These are phyloP conservation scores for Agastache rugosa DNA, from an alignment of 257 asterid genomes.

Conservation along the genomic window DNA sequence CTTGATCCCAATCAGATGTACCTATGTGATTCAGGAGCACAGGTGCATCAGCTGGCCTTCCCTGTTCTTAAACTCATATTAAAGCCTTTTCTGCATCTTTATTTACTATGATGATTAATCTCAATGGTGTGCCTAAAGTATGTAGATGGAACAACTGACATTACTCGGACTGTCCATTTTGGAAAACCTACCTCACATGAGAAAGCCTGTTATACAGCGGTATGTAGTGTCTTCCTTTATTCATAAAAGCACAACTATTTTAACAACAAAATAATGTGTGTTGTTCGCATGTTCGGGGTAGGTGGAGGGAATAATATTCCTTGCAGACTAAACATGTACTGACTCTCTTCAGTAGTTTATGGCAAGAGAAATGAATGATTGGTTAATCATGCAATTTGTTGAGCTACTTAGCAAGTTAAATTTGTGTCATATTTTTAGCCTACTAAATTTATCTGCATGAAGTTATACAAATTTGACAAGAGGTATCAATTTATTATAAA, in stretches of 20 bases:
- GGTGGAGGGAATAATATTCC: slow-evolving; percentile 20
- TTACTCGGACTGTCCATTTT: slow-evolving; percentile 94
- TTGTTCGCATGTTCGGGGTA: slow-evolving; percentile 16
- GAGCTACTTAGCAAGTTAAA: not conserved
- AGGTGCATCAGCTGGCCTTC: slow-evolving; percentile 54
- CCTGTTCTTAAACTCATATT: slow-evolving; percentile 25
- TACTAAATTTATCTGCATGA: not conserved
- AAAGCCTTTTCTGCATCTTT: slow-evolving; percentile 30
- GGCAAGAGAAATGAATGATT: not conserved
- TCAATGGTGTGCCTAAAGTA: slow-evolving; percentile 58
- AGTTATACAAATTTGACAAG: slow-evolving; percentile 1
- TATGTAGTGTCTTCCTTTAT: slow-evolving; percentile 46
- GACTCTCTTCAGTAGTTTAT: not conserved
- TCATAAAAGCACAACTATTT: not conserved
- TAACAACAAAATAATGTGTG: not conserved
- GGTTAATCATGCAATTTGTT: slow-evolving; percentile 18
- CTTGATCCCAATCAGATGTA: slow-evolving; percentile 82
- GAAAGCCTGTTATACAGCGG: slow-evolving; percentile 96
- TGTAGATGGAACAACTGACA: slow-evolving; percentile 98
- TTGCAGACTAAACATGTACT: slow-evolving; percentile 15
- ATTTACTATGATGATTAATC: slow-evolving; percentile 31
- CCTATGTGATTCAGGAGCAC: slow-evolving; percentile 97
- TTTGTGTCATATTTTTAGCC: not conserved
- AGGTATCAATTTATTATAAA: slow-evolving; percentile 7
- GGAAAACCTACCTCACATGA: slow-evolving; percentile 93